Evolutionary conservation across 2,329 filamentous ascomycete species (phyloP), one percentile per base, ranked within the genome.

Genomic region (Xylariaceae sp.): DNA sequence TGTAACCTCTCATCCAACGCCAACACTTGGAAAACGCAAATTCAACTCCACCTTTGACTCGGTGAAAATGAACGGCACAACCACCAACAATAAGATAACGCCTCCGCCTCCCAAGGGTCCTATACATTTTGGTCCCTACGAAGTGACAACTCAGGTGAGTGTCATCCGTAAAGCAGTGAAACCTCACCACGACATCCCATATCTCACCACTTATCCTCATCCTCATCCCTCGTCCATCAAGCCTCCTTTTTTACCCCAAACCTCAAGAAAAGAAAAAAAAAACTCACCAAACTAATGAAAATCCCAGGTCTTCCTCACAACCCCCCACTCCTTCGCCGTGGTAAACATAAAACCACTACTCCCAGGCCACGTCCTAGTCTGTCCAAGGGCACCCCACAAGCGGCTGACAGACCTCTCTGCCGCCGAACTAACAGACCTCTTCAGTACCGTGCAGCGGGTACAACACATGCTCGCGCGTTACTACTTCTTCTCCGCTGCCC

Each of bases 271-370:
- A 11, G 39, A 10, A 40, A 37, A 12, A 16, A 14, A 32, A 20
- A 12, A 23, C 14, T 32, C 27, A n/a, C 23, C 29, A 22, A 45
- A 42, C 42, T 42, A 12, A 54, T 21, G 17, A 39, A 20, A 42
- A 16, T 23, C 40, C 2, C 56, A 96, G 86, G 88, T 96, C 71
- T 97, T 97, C 73, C 80, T 94, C 67, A 75, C 76, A 54, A 95
- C 91, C 2, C 75, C 79, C 1, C 76, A 86, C 59, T 88, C 85
- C 56, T 96, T 90, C 71, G 90, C 88, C 43, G 76, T 97, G 52
- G 91, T 97, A 47, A 98, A 98, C 70, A 81, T 97, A 64, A 96
- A 95, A 69, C 93, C 93, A 20, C 80, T 98, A 29, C 78, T 96
- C 2, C 90, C 91, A 0, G 93, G 93, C 46, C 93, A 98, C 71